phyloP scores from a whole-genome alignment of 495 filamentous ascomycete species.

The Neurospora sp. region DNA sequence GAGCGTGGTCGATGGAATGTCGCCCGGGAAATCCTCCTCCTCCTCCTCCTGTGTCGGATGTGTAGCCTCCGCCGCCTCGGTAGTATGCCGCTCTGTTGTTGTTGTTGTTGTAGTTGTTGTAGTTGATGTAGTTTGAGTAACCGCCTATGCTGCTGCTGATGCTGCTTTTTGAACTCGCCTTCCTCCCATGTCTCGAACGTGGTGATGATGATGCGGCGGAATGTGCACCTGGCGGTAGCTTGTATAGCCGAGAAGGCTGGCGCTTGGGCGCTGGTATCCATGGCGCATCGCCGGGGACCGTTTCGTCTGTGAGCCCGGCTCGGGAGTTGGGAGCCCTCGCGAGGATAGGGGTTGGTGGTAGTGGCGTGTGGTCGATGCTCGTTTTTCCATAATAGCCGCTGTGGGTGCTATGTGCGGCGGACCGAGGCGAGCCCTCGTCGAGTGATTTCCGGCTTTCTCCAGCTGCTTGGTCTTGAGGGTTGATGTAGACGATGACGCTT shows the following conservation, averaged over 20 bases:
- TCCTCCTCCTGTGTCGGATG: constrained; percentile 1
- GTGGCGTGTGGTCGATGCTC: constrained; percentile 26
- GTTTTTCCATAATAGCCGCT: constrained; percentile 14
- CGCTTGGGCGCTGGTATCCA: constrained; percentile 31
- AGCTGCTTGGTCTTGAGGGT: not conserved
- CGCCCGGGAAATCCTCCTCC: constrained; percentile 13
- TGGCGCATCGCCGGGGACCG: constrained; percentile 37
- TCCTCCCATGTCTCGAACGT: constrained; percentile 19
- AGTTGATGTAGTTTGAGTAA: constrained; percentile 10
- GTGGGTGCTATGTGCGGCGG: constrained; percentile 7
- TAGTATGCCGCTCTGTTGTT: not conserved
- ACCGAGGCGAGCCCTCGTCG: constrained; percentile 28
- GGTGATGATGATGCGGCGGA: constrained; percentile 9
- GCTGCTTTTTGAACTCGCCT: constrained; percentile 33
- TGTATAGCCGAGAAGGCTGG: constrained; percentile 33
- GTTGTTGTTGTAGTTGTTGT: constrained; percentile 2
- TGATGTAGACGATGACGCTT: constrained; percentile 37
- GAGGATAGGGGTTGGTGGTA: constrained; percentile 34
- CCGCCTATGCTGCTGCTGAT: constrained; percentile 31
- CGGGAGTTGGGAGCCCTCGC: constrained; percentile 39
- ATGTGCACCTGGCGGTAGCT: constrained; percentile 20
- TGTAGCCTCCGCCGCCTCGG: not conserved
- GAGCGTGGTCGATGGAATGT: constrained; percentile 16
- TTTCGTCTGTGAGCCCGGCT: constrained; percentile 38
- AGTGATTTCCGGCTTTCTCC: constrained; percentile 19